Percentiles rank a stretch among this genome's conserved stretches.
phyloP scores from a whole-genome alignment of 2,329 filamentous ascomycete genomes.

The Pseudogymnoascus sp. region DNA sequence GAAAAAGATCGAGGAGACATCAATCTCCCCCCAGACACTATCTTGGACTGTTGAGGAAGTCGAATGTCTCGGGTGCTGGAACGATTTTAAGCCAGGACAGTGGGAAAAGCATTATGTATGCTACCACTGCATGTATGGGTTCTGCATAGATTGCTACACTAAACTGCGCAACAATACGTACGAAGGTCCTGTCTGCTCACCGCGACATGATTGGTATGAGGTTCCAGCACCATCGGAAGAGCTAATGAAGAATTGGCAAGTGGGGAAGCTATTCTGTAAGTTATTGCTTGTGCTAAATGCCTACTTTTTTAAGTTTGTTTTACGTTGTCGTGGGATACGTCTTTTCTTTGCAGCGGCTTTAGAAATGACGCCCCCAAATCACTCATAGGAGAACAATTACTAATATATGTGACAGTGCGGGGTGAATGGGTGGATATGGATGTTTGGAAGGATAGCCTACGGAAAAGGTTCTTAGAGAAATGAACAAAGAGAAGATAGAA shows the following conservation, averaged over 20 bases:
- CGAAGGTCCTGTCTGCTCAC: background rate
- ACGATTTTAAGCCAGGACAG: background rate
- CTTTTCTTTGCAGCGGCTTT: background rate
- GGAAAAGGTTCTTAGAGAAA: background rate
- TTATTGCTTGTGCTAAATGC: background rate
- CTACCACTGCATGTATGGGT: background rate
- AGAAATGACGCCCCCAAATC: background rate
- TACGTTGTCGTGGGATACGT: background rate
- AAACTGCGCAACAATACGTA: background rate
- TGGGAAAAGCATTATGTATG: background rate
- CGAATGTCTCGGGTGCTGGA: background rate
- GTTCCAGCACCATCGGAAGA: background rate
- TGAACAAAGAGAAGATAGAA: background rate
- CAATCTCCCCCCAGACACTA: background rate
- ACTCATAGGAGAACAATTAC: background rate
- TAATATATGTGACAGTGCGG: background rate
- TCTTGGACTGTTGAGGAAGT: background rate
- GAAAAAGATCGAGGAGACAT: background rate
- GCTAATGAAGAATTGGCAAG: background rate
- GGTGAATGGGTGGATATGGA: slow-evolving; percentile 1
- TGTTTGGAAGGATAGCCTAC: background rate
- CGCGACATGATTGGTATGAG: background rate
- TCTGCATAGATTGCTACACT: background rate
- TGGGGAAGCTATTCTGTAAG: background rate
- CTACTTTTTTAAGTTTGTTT: background rate